phyloP scores from a whole-genome alignment of 78 protist genomes.

The Planoprotostelium fungivorum region DNA sequence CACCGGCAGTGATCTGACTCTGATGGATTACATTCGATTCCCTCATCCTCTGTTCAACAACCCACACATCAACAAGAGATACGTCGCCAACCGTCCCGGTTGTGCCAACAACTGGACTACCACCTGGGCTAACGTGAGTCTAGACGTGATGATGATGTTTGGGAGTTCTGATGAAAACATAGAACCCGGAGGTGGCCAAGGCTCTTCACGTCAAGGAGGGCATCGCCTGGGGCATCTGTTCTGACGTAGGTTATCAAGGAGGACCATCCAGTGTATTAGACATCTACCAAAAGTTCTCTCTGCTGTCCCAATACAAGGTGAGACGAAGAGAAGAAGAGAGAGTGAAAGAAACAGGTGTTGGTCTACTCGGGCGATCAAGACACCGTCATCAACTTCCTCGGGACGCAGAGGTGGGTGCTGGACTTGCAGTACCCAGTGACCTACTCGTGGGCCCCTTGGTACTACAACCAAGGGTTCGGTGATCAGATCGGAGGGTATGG shows the following conservation, averaged over 20 bases:
- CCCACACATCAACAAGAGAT: not conserved
- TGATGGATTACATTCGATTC: not conserved
- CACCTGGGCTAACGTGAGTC: not conserved
- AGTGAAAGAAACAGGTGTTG: not conserved
- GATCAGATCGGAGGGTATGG: constrained; percentile 14
- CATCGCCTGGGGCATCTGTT: not conserved
- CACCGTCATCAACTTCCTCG: not conserved
- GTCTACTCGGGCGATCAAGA: not conserved
- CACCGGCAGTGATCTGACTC: not conserved
- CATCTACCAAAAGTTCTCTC: not conserved
- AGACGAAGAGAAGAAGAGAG: too few species aligned
- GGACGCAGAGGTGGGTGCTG: constrained; percentile 4
- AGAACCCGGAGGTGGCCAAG: not conserved
- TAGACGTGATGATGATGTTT: not conserved
- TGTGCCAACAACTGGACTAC: not conserved
- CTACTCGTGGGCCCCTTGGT: constrained; percentile 18
- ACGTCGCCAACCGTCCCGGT: not conserved
- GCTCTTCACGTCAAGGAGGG: not conserved
- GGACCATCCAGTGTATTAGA: not conserved
- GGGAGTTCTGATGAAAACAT: not conserved
- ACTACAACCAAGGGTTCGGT: not conserved
- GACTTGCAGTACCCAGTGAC: not conserved
- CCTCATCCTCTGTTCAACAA: not conserved
- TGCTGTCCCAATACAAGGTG: not conserved
- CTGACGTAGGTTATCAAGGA: not conserved